A percentile compares a stretch with the other conserved stretches of the same genome.
Evolutionary conservation across 1,284 basidiomycete genomes (phyloP).

Genomic region (Coniferiporia sulphurascens): DNA sequence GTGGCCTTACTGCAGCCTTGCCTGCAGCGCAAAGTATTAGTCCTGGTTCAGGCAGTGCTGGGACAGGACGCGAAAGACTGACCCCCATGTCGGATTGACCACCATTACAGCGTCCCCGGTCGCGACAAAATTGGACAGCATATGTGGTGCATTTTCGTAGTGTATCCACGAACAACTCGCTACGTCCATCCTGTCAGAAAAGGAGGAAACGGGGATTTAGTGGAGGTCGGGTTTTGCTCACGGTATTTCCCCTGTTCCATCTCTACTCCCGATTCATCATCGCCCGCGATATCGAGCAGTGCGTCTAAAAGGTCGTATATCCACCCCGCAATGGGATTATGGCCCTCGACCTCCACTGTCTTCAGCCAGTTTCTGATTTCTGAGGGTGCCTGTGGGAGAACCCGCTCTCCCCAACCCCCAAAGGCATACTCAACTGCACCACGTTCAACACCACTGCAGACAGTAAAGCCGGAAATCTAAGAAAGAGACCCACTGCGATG

Average conservation of each 20-base stretch:
- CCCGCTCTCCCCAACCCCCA: neutral
- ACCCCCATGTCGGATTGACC: slow-evolving; percentile 18
- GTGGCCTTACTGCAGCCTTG: slow-evolving; percentile 17
- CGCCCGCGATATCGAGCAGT: neutral
- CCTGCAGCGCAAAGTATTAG: neutral
- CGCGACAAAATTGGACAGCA: slow-evolving; percentile 18
- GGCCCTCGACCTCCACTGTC: neutral
- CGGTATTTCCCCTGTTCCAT: slow-evolving; percentile 4
- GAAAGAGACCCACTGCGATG: slow-evolving; percentile 8
- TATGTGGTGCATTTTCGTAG: slow-evolving; percentile 6
- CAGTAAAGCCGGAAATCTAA: neutral
- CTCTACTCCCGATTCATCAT: neutral
- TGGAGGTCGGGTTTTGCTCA: neutral
- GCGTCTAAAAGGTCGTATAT: neutral
- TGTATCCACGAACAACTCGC: slow-evolving; percentile 9
- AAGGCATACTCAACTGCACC: slow-evolving; percentile 1
- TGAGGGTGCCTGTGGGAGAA: neutral
- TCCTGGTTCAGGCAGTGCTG: too few relatives aligned
- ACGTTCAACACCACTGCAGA: neutral
- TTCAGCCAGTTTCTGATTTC: slow-evolving; percentile 11
- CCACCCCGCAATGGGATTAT: slow-evolving; percentile 1
- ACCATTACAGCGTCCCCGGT: slow-evolving; percentile 18
- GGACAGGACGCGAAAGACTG: neutral
- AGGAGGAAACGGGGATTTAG: neutral
- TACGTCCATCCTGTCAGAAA: neutral